Conservation (phyloP, 2,329 filamentous ascomycete genomes). For the Fusarium sp. region DNA sequence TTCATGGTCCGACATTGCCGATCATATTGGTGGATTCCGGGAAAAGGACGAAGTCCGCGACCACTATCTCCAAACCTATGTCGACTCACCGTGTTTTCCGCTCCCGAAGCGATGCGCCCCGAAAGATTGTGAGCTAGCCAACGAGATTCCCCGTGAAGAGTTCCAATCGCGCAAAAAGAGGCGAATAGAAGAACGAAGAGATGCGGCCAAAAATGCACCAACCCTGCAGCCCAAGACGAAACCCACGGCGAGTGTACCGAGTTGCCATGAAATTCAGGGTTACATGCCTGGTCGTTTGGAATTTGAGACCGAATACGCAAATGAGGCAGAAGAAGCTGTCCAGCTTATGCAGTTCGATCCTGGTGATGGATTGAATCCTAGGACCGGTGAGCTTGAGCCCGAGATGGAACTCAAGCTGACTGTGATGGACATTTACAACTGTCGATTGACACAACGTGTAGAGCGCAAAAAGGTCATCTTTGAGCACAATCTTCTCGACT, state of each 20-base stretch:
- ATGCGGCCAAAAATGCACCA: conserved; percentile 85
- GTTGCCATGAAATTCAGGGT: conserved; percentile 97
- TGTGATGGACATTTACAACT: conserved; percentile 98
- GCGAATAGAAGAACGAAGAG: conserved; percentile 91
- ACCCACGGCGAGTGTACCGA: conserved; percentile 92
- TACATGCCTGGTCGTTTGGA: conserved; percentile 98
- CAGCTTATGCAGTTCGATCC: conserved; percentile 99
- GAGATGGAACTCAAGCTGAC: conserved; percentile 98
- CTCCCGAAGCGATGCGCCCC: conserved; percentile 89
- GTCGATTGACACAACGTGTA: conserved; percentile 87
- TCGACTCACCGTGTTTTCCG: conserved; percentile 86
- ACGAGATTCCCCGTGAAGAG: conserved; percentile 86
- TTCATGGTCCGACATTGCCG: conserved; percentile 97
- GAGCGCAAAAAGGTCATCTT: conserved; percentile 98
- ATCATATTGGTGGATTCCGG: conserved; percentile 96
- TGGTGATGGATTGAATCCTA: conserved; percentile 88
- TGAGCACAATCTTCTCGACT: conserved; percentile 93
- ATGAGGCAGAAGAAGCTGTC: conserved; percentile 97
- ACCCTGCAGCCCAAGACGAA: conserved; percentile 92
- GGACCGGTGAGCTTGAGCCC: conserved; percentile 87
- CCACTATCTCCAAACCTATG: conserved; percentile 90
- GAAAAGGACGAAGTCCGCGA: conserved; percentile 96
- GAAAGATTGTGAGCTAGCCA: conserved; percentile 80
- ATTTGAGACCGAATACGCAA: conserved; percentile 97
- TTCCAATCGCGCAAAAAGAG: conserved; percentile 95